A percentile compares a stretch with the other conserved stretches of the same genome.
Conservation (phyloP, 768 basidiomycete genomes). For the Collybiopsis confluens region DNA sequence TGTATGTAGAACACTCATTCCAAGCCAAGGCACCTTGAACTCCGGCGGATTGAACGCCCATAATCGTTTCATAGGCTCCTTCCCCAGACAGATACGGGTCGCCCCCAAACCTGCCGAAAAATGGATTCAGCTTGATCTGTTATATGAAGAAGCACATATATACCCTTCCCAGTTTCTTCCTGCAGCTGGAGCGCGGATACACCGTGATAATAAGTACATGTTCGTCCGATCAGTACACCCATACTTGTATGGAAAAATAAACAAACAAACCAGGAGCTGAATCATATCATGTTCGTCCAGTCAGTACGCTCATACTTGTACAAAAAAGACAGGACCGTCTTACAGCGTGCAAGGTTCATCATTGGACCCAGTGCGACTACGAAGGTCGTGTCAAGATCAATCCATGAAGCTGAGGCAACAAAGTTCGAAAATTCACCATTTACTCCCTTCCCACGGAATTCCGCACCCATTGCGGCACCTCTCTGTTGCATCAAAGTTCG, state of each 20-base stretch:
- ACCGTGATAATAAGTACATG: too few relatives aligned
- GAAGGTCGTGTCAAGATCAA: not conserved
- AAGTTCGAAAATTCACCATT: constrained; percentile 22
- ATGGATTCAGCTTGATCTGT: not conserved
- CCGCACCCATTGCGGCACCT: constrained; percentile 53
- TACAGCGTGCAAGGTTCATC: constrained; percentile 37
- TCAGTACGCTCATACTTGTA: too few relatives aligned
- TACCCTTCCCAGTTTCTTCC: constrained; percentile 54
- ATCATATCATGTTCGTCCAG: too few relatives aligned
- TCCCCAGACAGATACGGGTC: constrained; percentile 53
- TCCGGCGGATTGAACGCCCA: constrained; percentile 48
- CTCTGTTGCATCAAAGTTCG: constrained; percentile 52
- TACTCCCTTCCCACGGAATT: constrained; percentile 59
- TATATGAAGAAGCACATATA: not conserved
- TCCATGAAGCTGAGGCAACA: not conserved
- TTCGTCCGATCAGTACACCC: too few relatives aligned
- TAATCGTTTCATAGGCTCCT: constrained; percentile 49
- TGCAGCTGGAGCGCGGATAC: constrained; percentile 40
- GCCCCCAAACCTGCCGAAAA: constrained; percentile 35
- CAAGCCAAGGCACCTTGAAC: constrained; percentile 32
- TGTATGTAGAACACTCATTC: not conserved
- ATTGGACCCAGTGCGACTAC: constrained; percentile 41
- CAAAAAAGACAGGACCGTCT: not conserved
- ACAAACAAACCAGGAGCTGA: too few relatives aligned
- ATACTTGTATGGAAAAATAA: too few relatives aligned